Evolutionary conservation across 495 filamentous ascomycete species (phyloP).

Genomic region (Penicillium ochrochloron): DNA sequence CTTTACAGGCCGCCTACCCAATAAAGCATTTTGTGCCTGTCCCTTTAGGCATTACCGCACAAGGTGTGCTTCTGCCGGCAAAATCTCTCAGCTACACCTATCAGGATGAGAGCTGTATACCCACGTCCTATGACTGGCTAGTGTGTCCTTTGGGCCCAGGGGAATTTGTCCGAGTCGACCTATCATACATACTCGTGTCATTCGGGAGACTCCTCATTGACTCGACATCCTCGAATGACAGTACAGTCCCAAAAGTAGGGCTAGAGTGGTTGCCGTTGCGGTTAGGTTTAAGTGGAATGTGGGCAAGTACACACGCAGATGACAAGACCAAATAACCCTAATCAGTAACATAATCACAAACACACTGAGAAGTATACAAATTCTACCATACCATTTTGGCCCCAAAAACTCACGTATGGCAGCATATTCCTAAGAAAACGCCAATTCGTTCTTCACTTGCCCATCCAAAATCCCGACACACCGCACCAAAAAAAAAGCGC

Average conservation of each 20-base stretch:
- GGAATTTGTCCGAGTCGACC: background rate
- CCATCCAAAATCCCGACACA: background rate
- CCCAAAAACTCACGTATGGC: background rate
- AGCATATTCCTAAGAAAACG: background rate
- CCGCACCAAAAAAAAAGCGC: background rate
- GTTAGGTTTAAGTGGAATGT: constrained; percentile 3
- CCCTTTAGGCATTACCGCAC: background rate
- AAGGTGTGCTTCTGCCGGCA: background rate
- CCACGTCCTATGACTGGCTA: background rate
- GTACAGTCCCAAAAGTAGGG: background rate
- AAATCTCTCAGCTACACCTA: background rate
- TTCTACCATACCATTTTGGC: background rate
- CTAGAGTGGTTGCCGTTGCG: constrained; percentile 1
- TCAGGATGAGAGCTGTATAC: background rate
- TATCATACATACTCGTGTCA: background rate
- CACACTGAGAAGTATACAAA: background rate
- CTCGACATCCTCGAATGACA: background rate
- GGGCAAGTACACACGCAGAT: constrained; percentile 2
- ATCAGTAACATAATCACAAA: background rate
- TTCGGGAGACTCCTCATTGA: background rate
- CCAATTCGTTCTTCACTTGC: background rate
- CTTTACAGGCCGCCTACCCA: background rate
- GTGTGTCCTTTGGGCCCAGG: background rate
- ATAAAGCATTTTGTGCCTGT: background rate
- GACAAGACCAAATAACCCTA: constrained; percentile 7